These are phyloP conservation scores for Posidonia oceanica DNA, from an alignment of 116 monocot genomes.

Conservation along the genomic window DNA sequence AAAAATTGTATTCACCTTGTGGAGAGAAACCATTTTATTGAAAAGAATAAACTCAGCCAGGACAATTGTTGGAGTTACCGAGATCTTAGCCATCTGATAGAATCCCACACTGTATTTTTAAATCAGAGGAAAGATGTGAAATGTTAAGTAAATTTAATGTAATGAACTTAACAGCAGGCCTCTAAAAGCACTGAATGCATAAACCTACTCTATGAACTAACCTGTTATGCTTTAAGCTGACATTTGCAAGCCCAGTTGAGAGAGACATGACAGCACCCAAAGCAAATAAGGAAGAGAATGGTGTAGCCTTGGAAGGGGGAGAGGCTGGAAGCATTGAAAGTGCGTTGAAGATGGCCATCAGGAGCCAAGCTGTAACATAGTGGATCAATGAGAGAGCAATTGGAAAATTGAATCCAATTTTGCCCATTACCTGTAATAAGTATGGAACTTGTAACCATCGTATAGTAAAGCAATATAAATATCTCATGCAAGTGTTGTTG, in stretches of 20 bases:
- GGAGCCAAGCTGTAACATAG: slow-evolving; percentile 64
- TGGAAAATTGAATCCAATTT: slow-evolving; percentile 89
- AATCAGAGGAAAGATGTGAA: neutral
- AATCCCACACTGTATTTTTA: slow-evolving; percentile 66
- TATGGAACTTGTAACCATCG: neutral
- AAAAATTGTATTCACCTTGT: slow-evolving; percentile 37
- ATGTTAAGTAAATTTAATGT: neutral
- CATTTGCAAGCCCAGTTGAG: slow-evolving; percentile 90
- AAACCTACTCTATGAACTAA: slow-evolving; percentile 6
- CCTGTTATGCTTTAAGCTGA: slow-evolving; percentile 96
- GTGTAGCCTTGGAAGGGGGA: slow-evolving; percentile 82
- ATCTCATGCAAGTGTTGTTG: neutral
- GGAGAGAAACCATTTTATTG: slow-evolving; percentile 44
- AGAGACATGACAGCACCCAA: slow-evolving; percentile 91
- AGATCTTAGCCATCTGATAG: slow-evolving; percentile 97
- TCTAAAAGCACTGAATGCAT: neutral
- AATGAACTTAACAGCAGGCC: too few relatives aligned
- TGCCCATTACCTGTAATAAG: slow-evolving; percentile 66
- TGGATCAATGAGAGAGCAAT: slow-evolving; percentile 83
- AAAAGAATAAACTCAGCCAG: slow-evolving; percentile 74
- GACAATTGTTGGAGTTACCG: slow-evolving; percentile 90
- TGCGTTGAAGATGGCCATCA: slow-evolving; percentile 63
- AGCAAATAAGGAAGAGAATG: slow-evolving; percentile 79
- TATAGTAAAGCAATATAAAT: neutral
- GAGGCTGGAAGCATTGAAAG: slow-evolving; percentile 69